A percentile compares a stretch with the other conserved stretches of the same genome.
Evolutionary conservation across 768 basidiomycete genomes (phyloP).

Genomic region (Psilocybe cyanescens): DNA sequence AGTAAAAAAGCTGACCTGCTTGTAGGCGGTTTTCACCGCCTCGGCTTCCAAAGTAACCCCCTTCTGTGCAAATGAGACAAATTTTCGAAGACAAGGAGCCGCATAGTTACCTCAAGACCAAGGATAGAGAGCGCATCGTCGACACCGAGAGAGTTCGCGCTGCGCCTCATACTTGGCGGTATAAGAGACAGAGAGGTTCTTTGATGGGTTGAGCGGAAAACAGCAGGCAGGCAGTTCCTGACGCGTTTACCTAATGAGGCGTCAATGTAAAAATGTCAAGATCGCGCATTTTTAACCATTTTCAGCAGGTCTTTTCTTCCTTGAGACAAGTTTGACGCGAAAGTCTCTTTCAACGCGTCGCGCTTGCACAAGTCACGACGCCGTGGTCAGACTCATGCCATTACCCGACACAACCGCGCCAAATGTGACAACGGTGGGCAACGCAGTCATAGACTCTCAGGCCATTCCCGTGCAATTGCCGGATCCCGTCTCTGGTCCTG

Average conservation of each 20-base stretch:
- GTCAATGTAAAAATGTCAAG: not conserved
- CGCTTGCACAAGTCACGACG: not conserved
- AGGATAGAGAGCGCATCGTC: slow-evolving; percentile 44
- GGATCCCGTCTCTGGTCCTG: slow-evolving; percentile 12
- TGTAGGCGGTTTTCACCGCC: slow-evolving; percentile 69
- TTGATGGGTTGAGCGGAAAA: slow-evolving; percentile 5
- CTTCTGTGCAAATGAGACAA: slow-evolving; percentile 36
- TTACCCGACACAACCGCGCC: slow-evolving; percentile 1
- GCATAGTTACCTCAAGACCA: slow-evolving; percentile 55
- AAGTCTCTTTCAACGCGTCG: not conserved
- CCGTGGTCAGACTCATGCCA: slow-evolving; percentile 5
- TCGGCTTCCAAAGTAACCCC: slow-evolving; percentile 55
- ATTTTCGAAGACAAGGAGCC: not conserved
- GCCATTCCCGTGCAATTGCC: slow-evolving; percentile 12
- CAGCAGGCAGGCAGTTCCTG: not conserved
- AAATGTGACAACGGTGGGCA: slow-evolving; percentile 11
- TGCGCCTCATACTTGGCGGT: slow-evolving; percentile 4
- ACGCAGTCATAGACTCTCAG: slow-evolving; percentile 5
- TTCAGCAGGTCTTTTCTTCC: too few relatives aligned
- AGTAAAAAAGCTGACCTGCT: slow-evolving; percentile 48
- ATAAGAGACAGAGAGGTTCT: slow-evolving; percentile 9
- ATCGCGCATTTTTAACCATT: not conserved
- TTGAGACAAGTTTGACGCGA: too few relatives aligned
- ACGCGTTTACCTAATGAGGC: slow-evolving; percentile 27
- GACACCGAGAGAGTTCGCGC: slow-evolving; percentile 13